Evolutionary conservation across 345 rosid species (phyloP).

Genomic region (Corchorus capsularis): DNA sequence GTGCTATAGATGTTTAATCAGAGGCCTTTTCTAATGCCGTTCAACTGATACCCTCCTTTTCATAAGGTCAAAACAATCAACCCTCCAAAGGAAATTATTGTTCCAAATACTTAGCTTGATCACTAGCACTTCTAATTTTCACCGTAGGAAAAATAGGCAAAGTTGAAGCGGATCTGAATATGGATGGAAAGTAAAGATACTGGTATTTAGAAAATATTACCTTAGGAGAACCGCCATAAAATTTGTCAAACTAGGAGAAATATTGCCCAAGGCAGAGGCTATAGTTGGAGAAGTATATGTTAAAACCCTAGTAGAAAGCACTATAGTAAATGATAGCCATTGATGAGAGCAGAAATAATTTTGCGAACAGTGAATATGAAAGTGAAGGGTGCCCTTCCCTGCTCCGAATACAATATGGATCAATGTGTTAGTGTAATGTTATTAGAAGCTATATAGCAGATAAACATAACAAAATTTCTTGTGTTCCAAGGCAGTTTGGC

Average conservation of each 20-base stretch:
- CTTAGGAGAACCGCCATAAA: slow-evolving; percentile 39
- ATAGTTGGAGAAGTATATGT: slow-evolving; percentile 38
- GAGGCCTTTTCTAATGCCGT: slow-evolving; percentile 36
- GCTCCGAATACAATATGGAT: neutral
- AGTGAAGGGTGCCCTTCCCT: slow-evolving; percentile 41
- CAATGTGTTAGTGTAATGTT: neutral
- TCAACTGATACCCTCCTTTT: slow-evolving; percentile 41
- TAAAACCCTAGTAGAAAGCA: slow-evolving; percentile 38
- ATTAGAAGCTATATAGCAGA: too few species aligned
- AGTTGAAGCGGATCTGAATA: neutral
- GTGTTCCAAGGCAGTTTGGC: too few species aligned
- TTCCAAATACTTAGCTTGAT: slow-evolving; percentile 41
- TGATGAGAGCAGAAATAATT: slow-evolving; percentile 43
- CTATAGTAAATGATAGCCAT: slow-evolving; percentile 43
- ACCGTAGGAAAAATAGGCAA: neutral
- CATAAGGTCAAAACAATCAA: slow-evolving; percentile 53
- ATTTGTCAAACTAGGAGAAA: slow-evolving; percentile 41
- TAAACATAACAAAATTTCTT: too few species aligned
- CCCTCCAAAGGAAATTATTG: slow-evolving; percentile 34
- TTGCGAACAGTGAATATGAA: slow-evolving; percentile 26
- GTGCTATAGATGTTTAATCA: slow-evolving; percentile 33
- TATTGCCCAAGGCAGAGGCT: slow-evolving; percentile 41
- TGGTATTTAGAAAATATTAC: slow-evolving; percentile 21
- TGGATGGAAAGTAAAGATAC: neutral
- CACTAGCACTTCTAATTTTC: slow-evolving; percentile 25